Percentiles rank a stretch among this genome's conserved stretches.
phyloP scores from a whole-genome alignment of 768 basidiomycete species.

The Daedaleopsis nitida region DNA sequence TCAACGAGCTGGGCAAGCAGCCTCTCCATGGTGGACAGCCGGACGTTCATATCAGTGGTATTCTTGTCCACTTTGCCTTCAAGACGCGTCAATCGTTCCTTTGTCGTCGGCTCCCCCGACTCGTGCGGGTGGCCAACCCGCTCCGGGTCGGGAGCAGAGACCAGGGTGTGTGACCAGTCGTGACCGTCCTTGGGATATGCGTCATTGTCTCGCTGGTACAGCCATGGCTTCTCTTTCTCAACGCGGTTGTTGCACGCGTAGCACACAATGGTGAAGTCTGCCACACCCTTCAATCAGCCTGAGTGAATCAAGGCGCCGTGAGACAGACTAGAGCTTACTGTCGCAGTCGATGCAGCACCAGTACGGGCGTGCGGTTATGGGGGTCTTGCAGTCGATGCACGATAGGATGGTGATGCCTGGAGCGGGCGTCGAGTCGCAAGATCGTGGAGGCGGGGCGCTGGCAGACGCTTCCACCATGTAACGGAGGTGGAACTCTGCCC shows the following conservation, averaged over 20 bases:
- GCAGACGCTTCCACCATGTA: background rate
- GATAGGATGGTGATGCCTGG: background rate
- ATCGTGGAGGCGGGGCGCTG: too few species aligned
- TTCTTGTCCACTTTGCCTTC: too few species aligned
- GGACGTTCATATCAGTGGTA: too few species aligned
- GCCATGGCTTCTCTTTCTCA: background rate
- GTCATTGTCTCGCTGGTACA: background rate
- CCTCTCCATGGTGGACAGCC: too few species aligned
- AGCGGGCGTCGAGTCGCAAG: background rate
- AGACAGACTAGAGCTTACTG: background rate
- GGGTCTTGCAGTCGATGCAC: background rate
- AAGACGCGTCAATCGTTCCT: too few species aligned
- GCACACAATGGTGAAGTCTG: background rate
- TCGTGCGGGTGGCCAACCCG: too few species aligned
- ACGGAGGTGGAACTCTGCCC: background rate
- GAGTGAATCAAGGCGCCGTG: background rate
- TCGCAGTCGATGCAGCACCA: constrained; percentile 6
- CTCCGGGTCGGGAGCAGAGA: background rate
- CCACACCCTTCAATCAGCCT: too few species aligned
- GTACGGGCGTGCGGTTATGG: background rate
- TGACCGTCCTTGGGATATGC: background rate
- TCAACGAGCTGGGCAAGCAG: too few species aligned
- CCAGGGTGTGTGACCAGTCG: constrained; percentile 5
- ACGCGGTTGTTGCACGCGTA: background rate
- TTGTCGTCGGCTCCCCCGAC: too few species aligned